Conservation (phyloP, 2,329 filamentous ascomycete species). For the Cladosporium sp. region DNA sequence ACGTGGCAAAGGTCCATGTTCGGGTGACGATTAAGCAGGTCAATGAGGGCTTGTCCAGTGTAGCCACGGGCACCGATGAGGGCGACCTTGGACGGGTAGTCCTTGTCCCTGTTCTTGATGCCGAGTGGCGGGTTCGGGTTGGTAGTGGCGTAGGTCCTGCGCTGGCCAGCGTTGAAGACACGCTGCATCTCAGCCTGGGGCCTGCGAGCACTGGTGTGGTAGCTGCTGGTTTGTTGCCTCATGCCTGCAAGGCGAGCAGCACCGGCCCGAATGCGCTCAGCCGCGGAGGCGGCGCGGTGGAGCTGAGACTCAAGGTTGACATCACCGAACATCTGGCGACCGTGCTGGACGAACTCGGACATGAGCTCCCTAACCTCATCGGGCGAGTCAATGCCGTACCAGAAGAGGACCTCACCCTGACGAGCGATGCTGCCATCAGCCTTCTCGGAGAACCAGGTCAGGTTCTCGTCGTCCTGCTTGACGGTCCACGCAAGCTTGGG, state of each 20-base stretch:
- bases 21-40: slow-evolving; percentile 79
- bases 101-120: slow-evolving; percentile 79
- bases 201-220: slow-evolving; percentile 52
- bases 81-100: slow-evolving; percentile 69
- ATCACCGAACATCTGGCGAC: slow-evolving; percentile 80
- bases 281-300: slow-evolving; percentile 67
- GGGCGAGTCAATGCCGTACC: slow-evolving; percentile 80
- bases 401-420: slow-evolving; percentile 81
- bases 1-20: slow-evolving; percentile 86
- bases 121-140: slow-evolving; percentile 89
- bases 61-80: slow-evolving; percentile 91
- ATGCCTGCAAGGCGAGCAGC: slow-evolving; percentile 36
- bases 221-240: slow-evolving; percentile 58
- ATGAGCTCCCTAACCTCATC: slow-evolving; percentile 79
- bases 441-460: slow-evolving; percentile 98
- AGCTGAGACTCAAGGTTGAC: slow-evolving; percentile 83
- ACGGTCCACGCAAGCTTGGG: slow-evolving; percentile 94
- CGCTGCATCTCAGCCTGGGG: slow-evolving; percentile 5
- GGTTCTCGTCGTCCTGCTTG: slow-evolving; percentile 88
- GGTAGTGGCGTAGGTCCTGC: slow-evolving; percentile 52
- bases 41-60: slow-evolving; percentile 85
- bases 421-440: slow-evolving; percentile 84
- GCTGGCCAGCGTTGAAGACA: slow-evolving; percentile 12
- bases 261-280: slow-evolving; percentile 51
- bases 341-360: slow-evolving; percentile 75